A percentile compares a stretch with the other conserved stretches of the same genome.
These are phyloP conservation scores for Acacia acuminata DNA, from an alignment of 306 rosid genomes.

Conservation along the genomic window DNA sequence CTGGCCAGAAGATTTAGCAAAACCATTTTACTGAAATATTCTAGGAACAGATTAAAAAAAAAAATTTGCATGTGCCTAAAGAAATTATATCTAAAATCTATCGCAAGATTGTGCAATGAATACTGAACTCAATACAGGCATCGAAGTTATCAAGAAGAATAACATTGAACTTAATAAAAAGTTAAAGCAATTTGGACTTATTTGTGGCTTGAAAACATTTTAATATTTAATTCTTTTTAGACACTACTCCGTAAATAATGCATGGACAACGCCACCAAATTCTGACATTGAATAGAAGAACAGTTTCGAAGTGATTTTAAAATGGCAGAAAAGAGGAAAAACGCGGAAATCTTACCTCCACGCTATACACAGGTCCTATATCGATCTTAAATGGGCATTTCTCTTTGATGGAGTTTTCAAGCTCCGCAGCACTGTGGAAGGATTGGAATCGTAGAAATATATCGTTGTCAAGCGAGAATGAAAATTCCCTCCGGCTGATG, in stretches of 20 bases:
- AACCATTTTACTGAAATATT: background rate
- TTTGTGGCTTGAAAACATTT: background rate
- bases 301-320: background rate
- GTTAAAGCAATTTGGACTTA: background rate
- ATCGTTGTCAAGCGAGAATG: conserved; percentile 75
- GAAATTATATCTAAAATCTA: background rate
- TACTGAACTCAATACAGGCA: conserved; percentile 7
- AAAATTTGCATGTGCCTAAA: background rate
- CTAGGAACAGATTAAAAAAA: background rate
- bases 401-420: conserved; percentile 72
- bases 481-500: conserved; percentile 77
- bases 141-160: background rate
- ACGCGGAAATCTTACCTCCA: conserved; percentile 59
- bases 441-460: conserved; percentile 77
- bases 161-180: background rate
- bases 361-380: conserved; percentile 84
- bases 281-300: background rate
- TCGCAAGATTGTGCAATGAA: background rate
- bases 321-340: background rate
- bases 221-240: background rate
- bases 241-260: background rate
- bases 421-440: conserved; percentile 57
- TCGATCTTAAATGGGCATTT: conserved; percentile 82
- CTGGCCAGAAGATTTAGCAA: background rate
- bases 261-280: background rate